Conservation (phyloP, 306 rosid species). For the Vachellia pachyceras region DNA sequence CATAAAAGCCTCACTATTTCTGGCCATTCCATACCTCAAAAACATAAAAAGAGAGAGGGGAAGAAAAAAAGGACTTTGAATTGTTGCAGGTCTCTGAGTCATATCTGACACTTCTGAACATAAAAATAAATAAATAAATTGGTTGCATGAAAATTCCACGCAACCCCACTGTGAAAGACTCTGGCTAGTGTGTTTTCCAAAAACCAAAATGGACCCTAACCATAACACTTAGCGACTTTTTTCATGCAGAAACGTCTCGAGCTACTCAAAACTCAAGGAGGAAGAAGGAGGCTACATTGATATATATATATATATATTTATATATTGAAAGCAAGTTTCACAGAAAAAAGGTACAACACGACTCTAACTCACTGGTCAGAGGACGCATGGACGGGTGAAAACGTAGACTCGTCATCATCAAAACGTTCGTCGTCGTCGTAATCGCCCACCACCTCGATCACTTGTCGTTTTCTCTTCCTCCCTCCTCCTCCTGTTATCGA, state of each 20-base stretch:
- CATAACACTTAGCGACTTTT: slow-evolving; percentile 26
- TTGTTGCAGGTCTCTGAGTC: neutral
- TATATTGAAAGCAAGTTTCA: neutral
- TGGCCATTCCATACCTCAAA: slow-evolving; percentile 31
- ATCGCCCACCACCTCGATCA: slow-evolving; percentile 8
- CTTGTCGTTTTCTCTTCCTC: slow-evolving; percentile 47
- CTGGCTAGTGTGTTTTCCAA: slow-evolving; percentile 13
- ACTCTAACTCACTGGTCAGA: slow-evolving; percentile 11
- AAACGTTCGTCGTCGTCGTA: slow-evolving; percentile 37
- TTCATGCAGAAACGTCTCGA: slow-evolving; percentile 60
- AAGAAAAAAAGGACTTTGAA: neutral
- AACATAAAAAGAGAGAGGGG: neutral
- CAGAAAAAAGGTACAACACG: neutral
- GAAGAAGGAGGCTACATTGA: neutral
- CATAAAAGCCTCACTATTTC: neutral
- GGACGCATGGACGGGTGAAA: slow-evolving; percentile 55
- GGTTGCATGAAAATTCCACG: slow-evolving; percentile 58
- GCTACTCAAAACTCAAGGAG: slow-evolving; percentile 39
- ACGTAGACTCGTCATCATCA: slow-evolving; percentile 45
- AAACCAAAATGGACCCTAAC: slow-evolving; percentile 42
- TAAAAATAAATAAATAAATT: slow-evolving; percentile 32
- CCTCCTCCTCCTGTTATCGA: neutral
- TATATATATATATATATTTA: too few relatives aligned
- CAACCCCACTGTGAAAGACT: slow-evolving; percentile 32
- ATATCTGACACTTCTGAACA: slow-evolving; percentile 40